Percentiles rank a stretch among this genome's conserved stretches.
phyloP scores from a whole-genome alignment of 23 red algal genomes.

The Rhodosorus marinus region DNA sequence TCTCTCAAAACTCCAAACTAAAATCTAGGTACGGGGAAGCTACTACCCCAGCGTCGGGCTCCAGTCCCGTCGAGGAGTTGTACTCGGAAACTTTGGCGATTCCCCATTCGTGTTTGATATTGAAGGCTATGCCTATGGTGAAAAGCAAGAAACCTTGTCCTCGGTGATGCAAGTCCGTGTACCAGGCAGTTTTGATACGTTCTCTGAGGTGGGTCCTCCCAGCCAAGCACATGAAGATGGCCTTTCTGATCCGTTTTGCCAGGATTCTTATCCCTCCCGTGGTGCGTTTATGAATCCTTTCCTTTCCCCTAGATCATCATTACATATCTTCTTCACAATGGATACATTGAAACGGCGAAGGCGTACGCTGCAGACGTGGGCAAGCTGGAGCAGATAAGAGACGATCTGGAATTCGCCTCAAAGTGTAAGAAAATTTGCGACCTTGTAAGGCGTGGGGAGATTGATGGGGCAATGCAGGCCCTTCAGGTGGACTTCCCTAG shows the following conservation, averaged over 20 bases:
- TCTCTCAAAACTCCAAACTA: background rate
- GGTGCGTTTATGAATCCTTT: background rate
- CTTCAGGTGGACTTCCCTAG: conserved; percentile 29
- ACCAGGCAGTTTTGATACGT: too few relatives aligned
- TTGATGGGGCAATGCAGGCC: conserved; percentile 30
- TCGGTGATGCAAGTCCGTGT: too few relatives aligned
- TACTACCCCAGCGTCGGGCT: conserved; percentile 86
- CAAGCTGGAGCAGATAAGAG: conserved; percentile 14
- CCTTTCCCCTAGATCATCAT: conserved; percentile 41
- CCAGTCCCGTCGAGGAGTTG: conserved; percentile 43
- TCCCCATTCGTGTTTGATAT: conserved; percentile 66
- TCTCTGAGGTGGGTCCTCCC: too few relatives aligned
- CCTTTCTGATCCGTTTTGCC: too few relatives aligned
- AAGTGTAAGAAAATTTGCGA: conserved; percentile 18
- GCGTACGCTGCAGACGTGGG: conserved; percentile 52
- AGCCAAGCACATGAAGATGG: too few relatives aligned
- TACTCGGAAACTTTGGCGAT: conserved; percentile 80
- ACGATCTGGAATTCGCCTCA: background rate
- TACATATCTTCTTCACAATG: conserved; percentile 69
- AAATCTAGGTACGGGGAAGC: conserved; percentile 14
- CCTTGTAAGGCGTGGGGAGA: conserved; percentile 22
- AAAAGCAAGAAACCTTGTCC: too few relatives aligned
- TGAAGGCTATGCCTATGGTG: conserved; percentile 25
- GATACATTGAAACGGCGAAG: conserved; percentile 45
- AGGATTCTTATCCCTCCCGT: background rate